Base-by-base conservation (phyloP, 2,329 filamentous ascomycete species). In the Dryadomyces sulphureus region DNA sequence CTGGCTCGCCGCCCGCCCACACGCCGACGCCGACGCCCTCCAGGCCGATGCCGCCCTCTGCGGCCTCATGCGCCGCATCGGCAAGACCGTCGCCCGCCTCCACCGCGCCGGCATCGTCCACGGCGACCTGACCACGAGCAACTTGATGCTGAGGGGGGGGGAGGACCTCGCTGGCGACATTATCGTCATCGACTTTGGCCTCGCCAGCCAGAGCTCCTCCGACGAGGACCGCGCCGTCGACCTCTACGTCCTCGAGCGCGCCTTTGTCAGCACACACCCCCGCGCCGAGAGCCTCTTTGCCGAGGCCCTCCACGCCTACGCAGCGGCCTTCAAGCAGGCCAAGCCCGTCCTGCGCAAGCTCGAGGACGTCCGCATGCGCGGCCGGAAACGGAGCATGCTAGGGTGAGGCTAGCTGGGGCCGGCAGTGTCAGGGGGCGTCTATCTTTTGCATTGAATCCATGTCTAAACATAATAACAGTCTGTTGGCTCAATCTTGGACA, bases 161-260 rank as follows among this genome's bases (percentile, higher is more conserved):
- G 7, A 5, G 52, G 49, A 55, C 2, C 56, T 80, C 47, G 70
- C 75, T 1, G 89, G 87, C 2, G 82, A 93, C 45, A 75, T 98
- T 48, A 79, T 94, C 20, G 69, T 96, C 34, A 96, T 96, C 60
- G 92, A 98, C 65, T 93, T 98, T 58, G 92, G 92, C 0, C 75
- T 98, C 19, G 88, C 89, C 14, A 81, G 76, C 54, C 83, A 90
- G 63, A 85, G 80, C 50, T 66, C 77, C 17, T 79, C 84, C 53
- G 90, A 95, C 46, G 92, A 98, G 64, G 92, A 98, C 60, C 76
- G 89, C 46, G 92, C 92, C 0, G 92, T 98, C 35, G 92, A 98
- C 67, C 64, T 98, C 46, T 98, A 98, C 62, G 92, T 98, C 11
- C 69, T 98, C 41, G 92, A 98, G 64, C 72, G 92, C 45, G 92